Percentiles rank a stretch among this genome's conserved stretches.
These are phyloP conservation scores for Boletus pseudopeckii DNA, from an alignment of 768 basidiomycete genomes.

Conservation along the genomic window DNA sequence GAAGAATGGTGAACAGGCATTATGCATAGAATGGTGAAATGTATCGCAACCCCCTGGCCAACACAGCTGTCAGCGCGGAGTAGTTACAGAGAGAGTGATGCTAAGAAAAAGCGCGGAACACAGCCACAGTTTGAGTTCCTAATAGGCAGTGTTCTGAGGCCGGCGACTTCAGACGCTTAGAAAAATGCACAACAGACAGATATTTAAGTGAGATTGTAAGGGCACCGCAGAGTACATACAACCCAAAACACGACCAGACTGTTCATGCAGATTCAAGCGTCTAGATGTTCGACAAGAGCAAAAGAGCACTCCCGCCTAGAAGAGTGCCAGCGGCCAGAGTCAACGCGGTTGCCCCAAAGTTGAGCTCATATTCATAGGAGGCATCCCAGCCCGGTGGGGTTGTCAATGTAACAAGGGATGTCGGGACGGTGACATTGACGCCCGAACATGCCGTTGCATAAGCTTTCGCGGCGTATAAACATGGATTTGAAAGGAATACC, in stretches of 20 bases:
- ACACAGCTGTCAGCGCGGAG: background rate
- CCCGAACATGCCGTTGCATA: conserved; percentile 49
- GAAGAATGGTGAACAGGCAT: conserved; percentile 6
- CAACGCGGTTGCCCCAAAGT: conserved; percentile 41
- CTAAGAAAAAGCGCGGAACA: background rate
- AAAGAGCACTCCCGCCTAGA: conserved; percentile 47
- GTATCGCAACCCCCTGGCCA: background rate
- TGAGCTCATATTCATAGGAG: conserved; percentile 47
- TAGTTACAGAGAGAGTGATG: background rate
- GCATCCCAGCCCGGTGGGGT: conserved; percentile 61
- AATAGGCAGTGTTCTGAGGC: too few relatives aligned
- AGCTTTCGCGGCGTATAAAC: conserved; percentile 35
- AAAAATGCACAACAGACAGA: background rate
- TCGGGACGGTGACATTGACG: conserved; percentile 38
- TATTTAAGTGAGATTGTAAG: background rate
- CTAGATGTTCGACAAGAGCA: conserved; percentile 54
- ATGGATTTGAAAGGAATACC: conserved; percentile 1
- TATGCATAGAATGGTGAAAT: conserved; percentile 11
- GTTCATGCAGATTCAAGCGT: background rate
- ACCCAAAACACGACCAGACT: background rate
- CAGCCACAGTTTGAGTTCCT: conserved; percentile 17
- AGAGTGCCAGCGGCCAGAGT: conserved; percentile 41
- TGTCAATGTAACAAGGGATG: conserved; percentile 39
- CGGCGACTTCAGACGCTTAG: background rate
- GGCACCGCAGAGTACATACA: background rate